A percentile compares a stretch with the other conserved stretches of the same genome.
Conservation (phyloP, 148 eudicot species). For the Chenopodium formosanum region DNA sequence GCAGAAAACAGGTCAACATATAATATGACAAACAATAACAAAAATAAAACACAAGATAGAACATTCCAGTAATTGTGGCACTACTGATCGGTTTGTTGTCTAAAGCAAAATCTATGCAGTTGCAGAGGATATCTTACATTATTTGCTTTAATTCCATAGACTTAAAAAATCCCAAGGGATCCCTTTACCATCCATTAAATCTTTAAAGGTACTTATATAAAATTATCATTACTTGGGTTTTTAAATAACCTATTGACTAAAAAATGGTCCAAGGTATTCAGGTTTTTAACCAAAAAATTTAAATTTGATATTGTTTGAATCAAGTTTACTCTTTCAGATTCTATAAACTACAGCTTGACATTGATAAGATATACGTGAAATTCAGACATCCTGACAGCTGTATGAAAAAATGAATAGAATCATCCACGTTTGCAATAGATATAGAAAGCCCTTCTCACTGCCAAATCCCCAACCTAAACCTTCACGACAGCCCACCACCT, state of each 20-base stretch:
- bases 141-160: neutral
- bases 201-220: no score
- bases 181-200: neutral
- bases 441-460: neutral
- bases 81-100: neutral
- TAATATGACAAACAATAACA: neutral
- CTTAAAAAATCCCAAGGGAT: neutral
- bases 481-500: neutral
- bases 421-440: neutral
- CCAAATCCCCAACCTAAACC: neutral
- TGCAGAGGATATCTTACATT: neutral
- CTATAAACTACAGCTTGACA: neutral
- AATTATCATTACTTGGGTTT: no score
- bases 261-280: neutral
- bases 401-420: neutral
- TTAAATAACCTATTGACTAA: neutral
- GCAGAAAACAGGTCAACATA: constrained; percentile 28
- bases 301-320: neutral
- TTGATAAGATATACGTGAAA: no score
- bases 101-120: neutral
- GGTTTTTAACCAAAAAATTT: neutral
- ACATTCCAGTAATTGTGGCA: neutral
- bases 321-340: neutral
- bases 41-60: neutral
- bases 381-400: neutral